Percentiles rank a stretch among this genome's conserved stretches.
Evolutionary conservation across 2,329 filamentous ascomycete species (phyloP).

Genomic region (Trichoderma sp.): DNA sequence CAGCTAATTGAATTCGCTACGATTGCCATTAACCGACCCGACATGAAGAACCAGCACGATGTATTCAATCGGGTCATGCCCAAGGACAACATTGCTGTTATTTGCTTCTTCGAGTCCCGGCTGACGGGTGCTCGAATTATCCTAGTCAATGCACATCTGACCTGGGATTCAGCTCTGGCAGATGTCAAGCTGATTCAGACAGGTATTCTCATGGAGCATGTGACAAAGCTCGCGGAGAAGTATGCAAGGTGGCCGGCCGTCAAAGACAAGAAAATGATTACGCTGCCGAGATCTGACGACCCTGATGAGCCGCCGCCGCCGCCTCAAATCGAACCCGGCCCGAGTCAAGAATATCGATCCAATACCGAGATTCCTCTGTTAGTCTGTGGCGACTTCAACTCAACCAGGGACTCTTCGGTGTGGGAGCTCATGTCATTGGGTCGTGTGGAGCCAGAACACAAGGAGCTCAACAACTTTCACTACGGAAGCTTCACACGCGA

Average conservation of each 20-base stretch:
- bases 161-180: conserved; percentile 87
- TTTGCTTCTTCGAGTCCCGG: conserved; percentile 90
- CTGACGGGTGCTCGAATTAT: conserved; percentile 88
- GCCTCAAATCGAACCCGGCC: conserved; percentile 65
- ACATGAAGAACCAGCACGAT: conserved; percentile 96
- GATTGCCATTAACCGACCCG: conserved; percentile 88
- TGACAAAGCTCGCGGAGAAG: conserved; percentile 81
- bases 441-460: conserved; percentile 73
- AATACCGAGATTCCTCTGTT: conserved; percentile 87
- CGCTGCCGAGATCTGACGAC: conserved; percentile 46
- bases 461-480: conserved; percentile 75
- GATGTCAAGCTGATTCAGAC: conserved; percentile 98
- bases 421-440: conserved; percentile 88
- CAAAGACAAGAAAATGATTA: conserved; percentile 73
- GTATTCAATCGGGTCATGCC: conserved; percentile 99
- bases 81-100: conserved; percentile 92
- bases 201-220: conserved; percentile 89
- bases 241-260: conserved; percentile 79
- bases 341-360: conserved; percentile 82
- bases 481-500: conserved; percentile 93
- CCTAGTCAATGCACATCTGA: conserved; percentile 90
- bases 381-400: conserved; percentile 96
- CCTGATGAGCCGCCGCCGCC: conserved; percentile 48
- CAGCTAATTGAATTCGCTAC: conserved; percentile 90
- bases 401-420: conserved; percentile 80